Base-by-base conservation (phyloP, 208 protist species). In the Leishmania tarentolae region DNA sequence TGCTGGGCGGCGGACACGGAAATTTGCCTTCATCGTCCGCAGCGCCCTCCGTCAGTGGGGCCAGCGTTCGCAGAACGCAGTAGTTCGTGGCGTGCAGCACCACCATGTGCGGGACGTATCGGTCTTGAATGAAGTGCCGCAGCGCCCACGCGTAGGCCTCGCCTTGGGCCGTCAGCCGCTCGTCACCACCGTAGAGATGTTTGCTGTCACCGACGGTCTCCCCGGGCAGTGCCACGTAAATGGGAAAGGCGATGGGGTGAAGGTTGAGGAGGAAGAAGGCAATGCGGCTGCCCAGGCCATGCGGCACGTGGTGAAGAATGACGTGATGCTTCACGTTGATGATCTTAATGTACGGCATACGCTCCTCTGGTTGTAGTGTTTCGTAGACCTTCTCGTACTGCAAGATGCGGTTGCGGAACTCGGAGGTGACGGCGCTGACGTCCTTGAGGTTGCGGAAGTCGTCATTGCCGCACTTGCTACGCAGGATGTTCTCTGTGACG, bases 311-410 rank as follows among this genome's bases (percentile, higher is more conserved):
- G 85, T 98, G 86, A 59, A 98, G 78, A 2, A 96, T 86, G 47
- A 98, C 90, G 84, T 97, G 95, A 71, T 90, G 92, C 87, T 98
- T 96, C 21, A 96, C 92, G 84, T 98, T 94, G 66, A 95, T 87
- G 76, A 97, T 98, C 76, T 96, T 93, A 52, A 98, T 98, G 84
- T 93, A 98, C 61, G 91, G 84, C 52, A 96, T 66, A 46, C 77
- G 79, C 77, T 96, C 91, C 52, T 78, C 78, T 53, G 83, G 79
- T 59, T 95, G 87, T 7, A 97, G 87, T 28, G 93, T 90, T 75
- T 98, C 93, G 81, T 98, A 98, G 15, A 98, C 95, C 63, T 94
- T 93, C 75, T 98, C 95, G 85, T 98, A 98, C 82, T 98, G 86
- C 31, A 73, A 68, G 77, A 96, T 97, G 66, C 95, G 92, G 35